These are phyloP conservation scores for Arabidopsis arenosa DNA, from an alignment of 345 rosid species.

Conservation along the genomic window DNA sequence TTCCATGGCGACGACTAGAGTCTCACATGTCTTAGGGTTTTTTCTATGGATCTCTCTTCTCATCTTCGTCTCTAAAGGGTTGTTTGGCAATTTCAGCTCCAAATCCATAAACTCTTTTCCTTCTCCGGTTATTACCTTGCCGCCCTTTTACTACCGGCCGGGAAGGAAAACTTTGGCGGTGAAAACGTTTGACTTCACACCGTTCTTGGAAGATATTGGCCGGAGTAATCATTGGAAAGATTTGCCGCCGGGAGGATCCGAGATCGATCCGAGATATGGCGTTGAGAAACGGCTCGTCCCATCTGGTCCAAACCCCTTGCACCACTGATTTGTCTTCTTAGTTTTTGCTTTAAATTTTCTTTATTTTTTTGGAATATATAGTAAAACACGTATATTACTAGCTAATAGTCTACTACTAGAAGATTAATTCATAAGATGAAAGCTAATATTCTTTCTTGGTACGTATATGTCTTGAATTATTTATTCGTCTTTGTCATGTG, in stretches of 20 bases:
- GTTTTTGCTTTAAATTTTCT: constrained; percentile 11
- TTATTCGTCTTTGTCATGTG: constrained; percentile 24
- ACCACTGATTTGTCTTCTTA: constrained; percentile 56
- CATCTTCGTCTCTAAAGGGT: constrained; percentile 13
- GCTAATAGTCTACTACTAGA: background rate
- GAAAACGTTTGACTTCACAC: constrained; percentile 62
- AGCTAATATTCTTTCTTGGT: background rate
- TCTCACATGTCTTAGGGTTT: constrained; percentile 26
- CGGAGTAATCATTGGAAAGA: constrained; percentile 13
- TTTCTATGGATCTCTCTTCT: constrained; percentile 37
- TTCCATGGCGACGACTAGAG: constrained; percentile 35
- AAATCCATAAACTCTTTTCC: background rate
- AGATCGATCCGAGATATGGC: constrained; percentile 61
- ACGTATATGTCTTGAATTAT: constrained; percentile 11
- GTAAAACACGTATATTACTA: background rate
- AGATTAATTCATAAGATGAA: background rate
- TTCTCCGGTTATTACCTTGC: constrained; percentile 43
- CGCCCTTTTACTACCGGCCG: constrained; percentile 46
- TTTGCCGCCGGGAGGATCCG: constrained; percentile 35
- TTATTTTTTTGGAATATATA: background rate
- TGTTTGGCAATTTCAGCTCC: background rate
- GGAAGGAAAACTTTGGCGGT: constrained; percentile 47
- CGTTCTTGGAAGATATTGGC: constrained; percentile 47
- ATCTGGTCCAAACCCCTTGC: constrained; percentile 85
- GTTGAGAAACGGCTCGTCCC: constrained; percentile 72